Conservation (phyloP, 306 rosid species). For the Fagus crenata region DNA sequence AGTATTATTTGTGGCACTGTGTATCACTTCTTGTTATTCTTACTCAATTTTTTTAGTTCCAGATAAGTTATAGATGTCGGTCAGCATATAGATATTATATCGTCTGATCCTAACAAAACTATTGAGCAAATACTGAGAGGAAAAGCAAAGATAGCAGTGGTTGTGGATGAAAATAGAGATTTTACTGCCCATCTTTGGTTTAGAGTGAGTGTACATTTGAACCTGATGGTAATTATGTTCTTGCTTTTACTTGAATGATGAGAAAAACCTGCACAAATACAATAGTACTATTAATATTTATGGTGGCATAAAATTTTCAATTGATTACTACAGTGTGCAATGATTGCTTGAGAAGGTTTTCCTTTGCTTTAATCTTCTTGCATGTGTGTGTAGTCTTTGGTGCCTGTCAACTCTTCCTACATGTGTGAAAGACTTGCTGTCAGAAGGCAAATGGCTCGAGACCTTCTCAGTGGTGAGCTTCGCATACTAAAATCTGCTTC, state of each 20-base stretch:
- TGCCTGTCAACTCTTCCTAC: conserved; percentile 17
- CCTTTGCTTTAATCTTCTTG: conserved; percentile 1
- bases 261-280: not conserved
- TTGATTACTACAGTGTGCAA: not conserved
- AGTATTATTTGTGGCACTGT: too few relatives aligned
- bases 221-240: not conserved
- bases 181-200: not conserved
- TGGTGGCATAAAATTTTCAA: not conserved
- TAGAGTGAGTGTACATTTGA: not conserved
- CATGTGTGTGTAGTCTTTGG: conserved; percentile 45
- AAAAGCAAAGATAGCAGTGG: not conserved
- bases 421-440: conserved; percentile 22
- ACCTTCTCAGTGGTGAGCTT: conserved; percentile 65
- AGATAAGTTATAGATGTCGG: not conserved
- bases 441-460: conserved; percentile 57
- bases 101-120: not conserved
- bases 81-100: not conserved
- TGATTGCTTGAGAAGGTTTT: not conserved
- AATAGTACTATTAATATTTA: too few relatives aligned
- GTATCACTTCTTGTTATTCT: not conserved
- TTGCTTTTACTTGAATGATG: not conserved
- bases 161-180: not conserved
- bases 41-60: not conserved
- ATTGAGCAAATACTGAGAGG: not conserved
- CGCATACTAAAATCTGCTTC: conserved; percentile 62